Percentiles rank a stretch among this genome's conserved stretches.
Evolutionary conservation across 768 basidiomycete species (phyloP).

Genomic region (Holtermannia corniformis): DNA sequence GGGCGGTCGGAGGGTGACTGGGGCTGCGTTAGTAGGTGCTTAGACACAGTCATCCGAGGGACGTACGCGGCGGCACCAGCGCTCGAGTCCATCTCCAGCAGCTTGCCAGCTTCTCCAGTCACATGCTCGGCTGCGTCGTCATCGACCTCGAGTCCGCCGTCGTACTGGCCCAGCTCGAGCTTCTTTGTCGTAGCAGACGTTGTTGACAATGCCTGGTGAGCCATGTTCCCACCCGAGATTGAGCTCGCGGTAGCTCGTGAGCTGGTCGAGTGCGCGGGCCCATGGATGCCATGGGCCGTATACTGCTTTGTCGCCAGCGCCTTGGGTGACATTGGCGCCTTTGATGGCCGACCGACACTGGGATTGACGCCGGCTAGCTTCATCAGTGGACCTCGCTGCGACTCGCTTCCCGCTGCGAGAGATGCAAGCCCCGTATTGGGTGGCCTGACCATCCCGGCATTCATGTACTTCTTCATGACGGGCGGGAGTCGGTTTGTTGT

Average conservation of each 20-base stretch:
- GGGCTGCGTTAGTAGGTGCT: too few species aligned
- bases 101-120: conserved; percentile 65
- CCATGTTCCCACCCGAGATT: conserved; percentile 11
- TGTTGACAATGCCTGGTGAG: conserved; percentile 5
- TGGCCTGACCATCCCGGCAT: conserved; percentile 29
- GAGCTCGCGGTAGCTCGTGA: conserved; percentile 21
- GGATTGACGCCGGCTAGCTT: conserved; percentile 39
- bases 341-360: too few species aligned
- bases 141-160: conserved; percentile 91
- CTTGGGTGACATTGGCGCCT: neutral
- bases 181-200: conserved; percentile 2
- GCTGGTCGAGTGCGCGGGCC: conserved; percentile 40
- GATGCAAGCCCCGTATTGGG: conserved; percentile 25
- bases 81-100: conserved; percentile 69
- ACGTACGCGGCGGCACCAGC: conserved; percentile 39
- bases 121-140: conserved; percentile 55
- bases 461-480: conserved; percentile 36
- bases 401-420: conserved; percentile 8
- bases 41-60: neutral
- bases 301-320: conserved; percentile 24
- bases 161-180: conserved; percentile 62
- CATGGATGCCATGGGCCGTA: conserved; percentile 41
- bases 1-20: conserved; percentile 65
- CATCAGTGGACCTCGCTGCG: conserved; percentile 30
- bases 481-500: conserved; percentile 23